These are phyloP conservation scores for Podospora conica DNA, from an alignment of 495 filamentous ascomycete genomes.

Conservation along the genomic window DNA sequence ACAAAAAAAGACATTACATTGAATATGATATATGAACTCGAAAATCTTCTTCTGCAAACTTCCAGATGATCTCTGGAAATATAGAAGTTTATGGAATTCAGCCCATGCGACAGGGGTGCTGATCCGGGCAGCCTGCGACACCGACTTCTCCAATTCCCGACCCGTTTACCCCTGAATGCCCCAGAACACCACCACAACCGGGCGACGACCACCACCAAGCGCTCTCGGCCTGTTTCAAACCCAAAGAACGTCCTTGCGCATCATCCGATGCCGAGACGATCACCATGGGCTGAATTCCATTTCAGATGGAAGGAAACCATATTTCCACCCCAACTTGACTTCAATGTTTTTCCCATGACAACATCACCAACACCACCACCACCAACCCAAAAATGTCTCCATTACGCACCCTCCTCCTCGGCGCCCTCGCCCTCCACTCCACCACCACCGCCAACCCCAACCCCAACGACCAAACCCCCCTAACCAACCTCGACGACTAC, in stretches of 20 bases:
- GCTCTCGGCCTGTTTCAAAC: slow-evolving; percentile 4
- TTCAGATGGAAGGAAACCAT: not conserved
- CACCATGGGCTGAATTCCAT: not conserved
- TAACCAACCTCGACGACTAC: slow-evolving; percentile 19
- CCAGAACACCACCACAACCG: not conserved
- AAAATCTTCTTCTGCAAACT: not conserved
- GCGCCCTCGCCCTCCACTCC: slow-evolving; percentile 10
- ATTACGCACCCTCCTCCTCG: slow-evolving; percentile 11
- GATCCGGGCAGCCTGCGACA: slow-evolving; percentile 2
- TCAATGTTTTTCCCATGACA: not conserved
- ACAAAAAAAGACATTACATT: not conserved
- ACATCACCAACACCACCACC: not conserved
- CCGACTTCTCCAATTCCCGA: not conserved
- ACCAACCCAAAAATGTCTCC: slow-evolving; percentile 11
- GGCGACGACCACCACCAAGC: not conserved
- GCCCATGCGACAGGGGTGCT: slow-evolving; percentile 7
- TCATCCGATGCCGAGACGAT: slow-evolving; percentile 3
- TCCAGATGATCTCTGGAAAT: not conserved
- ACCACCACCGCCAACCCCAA: not conserved
- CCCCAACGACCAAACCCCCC: slow-evolving; percentile 8
- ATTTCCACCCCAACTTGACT: not conserved
- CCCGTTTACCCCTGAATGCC: slow-evolving; percentile 2
- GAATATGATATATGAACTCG: too few relatives aligned
- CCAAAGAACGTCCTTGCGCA: not conserved
- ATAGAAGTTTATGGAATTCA: not conserved